Percentiles rank a stretch among this genome's conserved stretches.
Evolutionary conservation across 2,329 filamentous ascomycete species (phyloP).

Genomic region (Anisogramma anomala): DNA sequence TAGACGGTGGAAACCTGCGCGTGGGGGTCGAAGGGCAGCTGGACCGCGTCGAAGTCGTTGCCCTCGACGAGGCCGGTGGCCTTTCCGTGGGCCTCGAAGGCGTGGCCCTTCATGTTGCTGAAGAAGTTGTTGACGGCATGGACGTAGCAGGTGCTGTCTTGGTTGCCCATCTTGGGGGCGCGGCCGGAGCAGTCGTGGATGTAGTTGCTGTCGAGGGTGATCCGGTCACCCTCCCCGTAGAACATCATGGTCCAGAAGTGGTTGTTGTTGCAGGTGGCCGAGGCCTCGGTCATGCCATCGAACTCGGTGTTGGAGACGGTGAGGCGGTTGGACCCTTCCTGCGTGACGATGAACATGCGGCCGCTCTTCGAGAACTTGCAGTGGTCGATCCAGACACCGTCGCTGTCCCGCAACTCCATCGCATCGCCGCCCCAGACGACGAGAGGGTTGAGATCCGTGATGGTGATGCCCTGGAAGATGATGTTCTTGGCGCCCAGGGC

Average conservation of each 20-base stretch:
- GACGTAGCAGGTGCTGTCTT: slow-evolving; percentile 37
- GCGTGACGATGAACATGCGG: slow-evolving; percentile 49
- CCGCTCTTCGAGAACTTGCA: slow-evolving; percentile 46
- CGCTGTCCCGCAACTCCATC: slow-evolving; percentile 36
- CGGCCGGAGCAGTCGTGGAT: slow-evolving; percentile 47
- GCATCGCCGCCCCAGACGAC: slow-evolving; percentile 41
- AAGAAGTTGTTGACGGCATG: slow-evolving; percentile 54
- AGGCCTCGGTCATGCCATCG: slow-evolving; percentile 41
- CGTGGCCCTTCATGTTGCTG: slow-evolving; percentile 41
- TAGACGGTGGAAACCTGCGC: slow-evolving; percentile 14
- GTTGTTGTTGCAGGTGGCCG: slow-evolving; percentile 45
- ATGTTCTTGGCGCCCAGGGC: slow-evolving; percentile 37
- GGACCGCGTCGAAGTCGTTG: slow-evolving; percentile 45
- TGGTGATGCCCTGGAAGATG: slow-evolving; percentile 45
- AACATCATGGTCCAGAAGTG: slow-evolving; percentile 52
- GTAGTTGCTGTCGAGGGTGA: slow-evolving; percentile 51
- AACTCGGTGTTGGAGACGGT: slow-evolving; percentile 51
- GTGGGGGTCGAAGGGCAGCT: slow-evolving; percentile 26
- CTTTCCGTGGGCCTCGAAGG: slow-evolving; percentile 39
- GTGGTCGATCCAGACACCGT: slow-evolving; percentile 38
- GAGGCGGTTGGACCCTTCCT: slow-evolving; percentile 40
- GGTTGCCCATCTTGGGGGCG: slow-evolving; percentile 39
- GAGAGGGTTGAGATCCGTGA: slow-evolving; percentile 21
- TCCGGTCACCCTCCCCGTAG: slow-evolving; percentile 39
- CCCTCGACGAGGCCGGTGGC: slow-evolving; percentile 41